These are phyloP conservation scores for Arachis stenosperma DNA, from an alignment of 306 rosid species.

Conservation along the genomic window DNA sequence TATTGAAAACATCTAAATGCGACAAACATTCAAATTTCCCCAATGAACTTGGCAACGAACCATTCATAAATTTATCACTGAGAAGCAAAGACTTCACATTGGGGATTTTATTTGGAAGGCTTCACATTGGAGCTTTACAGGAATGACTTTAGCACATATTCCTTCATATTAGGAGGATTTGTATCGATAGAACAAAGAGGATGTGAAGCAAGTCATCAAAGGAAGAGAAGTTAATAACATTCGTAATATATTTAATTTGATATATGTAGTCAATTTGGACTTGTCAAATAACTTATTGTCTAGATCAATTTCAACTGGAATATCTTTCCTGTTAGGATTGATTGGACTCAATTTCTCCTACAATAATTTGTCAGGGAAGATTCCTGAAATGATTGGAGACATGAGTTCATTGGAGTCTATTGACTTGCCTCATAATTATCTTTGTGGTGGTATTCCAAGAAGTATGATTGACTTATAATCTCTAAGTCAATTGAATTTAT, in stretches of 20 bases:
- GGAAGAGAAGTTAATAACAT: neutral
- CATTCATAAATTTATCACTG: too few relatives aligned
- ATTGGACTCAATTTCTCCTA: neutral
- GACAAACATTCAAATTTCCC: too few relatives aligned
- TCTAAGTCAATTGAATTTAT: conserved; percentile 9
- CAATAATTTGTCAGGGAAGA: conserved; percentile 15
- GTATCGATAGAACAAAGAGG: neutral
- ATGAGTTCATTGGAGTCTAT: conserved; percentile 34
- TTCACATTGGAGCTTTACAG: too few relatives aligned
- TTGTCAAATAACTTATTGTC: neutral
- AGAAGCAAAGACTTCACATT: too few relatives aligned
- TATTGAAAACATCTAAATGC: too few relatives aligned
- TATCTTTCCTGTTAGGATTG: neutral
- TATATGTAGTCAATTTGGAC: conserved; percentile 2
- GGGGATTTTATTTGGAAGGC: too few relatives aligned
- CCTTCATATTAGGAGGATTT: too few relatives aligned
- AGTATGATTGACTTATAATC: conserved; percentile 17
- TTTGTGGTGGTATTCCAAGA: conserved; percentile 28
- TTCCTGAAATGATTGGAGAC: conserved; percentile 16
- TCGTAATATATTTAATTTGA: neutral
- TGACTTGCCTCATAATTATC: conserved; percentile 25
- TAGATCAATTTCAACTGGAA: conserved; percentile 3
- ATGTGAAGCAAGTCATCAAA: conserved; percentile 20
- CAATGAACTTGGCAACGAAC: too few relatives aligned
- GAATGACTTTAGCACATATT: neutral